These are phyloP conservation scores for Fusarium sp. DNA, from an alignment of 2,329 filamentous ascomycete species.

Conservation along the genomic window DNA sequence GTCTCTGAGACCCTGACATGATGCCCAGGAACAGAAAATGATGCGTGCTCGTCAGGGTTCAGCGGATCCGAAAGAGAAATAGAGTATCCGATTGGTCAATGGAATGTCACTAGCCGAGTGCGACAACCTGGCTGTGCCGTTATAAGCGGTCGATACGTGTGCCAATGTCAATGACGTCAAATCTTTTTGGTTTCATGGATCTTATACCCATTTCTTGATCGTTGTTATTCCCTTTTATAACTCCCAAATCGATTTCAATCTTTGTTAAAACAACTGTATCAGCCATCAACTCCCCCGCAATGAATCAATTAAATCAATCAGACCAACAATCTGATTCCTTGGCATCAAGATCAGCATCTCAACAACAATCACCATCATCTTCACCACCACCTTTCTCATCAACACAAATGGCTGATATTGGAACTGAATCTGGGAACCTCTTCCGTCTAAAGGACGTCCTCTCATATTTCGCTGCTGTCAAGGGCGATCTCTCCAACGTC, in stretches of 20 bases:
- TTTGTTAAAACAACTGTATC: neutral
- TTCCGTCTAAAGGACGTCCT: constrained; percentile 17
- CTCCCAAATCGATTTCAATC: neutral
- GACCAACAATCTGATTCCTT: constrained; percentile 1
- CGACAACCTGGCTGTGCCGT: constrained; percentile 17
- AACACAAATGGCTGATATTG: constrained; percentile 17
- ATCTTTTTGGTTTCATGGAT: neutral
- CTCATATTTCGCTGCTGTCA: constrained; percentile 45
- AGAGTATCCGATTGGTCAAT: neutral
- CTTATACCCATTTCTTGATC: constrained; percentile 7
- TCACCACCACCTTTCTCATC: neutral
- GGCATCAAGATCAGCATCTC: constrained; percentile 1
- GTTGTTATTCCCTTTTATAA: neutral
- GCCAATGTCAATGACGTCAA: constrained; percentile 29
- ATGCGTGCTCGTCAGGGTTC: constrained; percentile 1
- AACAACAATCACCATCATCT: neutral
- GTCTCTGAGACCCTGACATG: neutral
- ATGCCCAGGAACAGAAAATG: constrained; percentile 7
- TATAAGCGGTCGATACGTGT: constrained; percentile 8
- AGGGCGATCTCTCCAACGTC: constrained; percentile 64
- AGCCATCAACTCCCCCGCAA: neutral
- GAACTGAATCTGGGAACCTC: constrained; percentile 16
- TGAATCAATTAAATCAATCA: neutral
- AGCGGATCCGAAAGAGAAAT: neutral
- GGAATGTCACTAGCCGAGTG: neutral